These are phyloP conservation scores for Podochytrium sp. DNA, from an alignment of 192 early-diverging fungal genomes.

Conservation along the genomic window DNA sequence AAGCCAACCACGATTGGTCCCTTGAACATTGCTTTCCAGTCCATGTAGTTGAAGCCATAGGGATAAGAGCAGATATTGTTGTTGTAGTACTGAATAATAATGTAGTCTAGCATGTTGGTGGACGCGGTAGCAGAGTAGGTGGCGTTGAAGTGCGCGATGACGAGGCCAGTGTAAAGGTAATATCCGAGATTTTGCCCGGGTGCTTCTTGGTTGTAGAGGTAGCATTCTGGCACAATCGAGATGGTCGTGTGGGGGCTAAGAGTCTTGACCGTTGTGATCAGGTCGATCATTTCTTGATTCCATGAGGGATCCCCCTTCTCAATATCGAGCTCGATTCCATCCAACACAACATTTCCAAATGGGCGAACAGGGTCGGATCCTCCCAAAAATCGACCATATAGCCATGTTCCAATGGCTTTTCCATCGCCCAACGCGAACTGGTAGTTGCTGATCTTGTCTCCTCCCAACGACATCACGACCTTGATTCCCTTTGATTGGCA, in stretches of 20 bases:
- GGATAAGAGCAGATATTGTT: constrained; percentile 19
- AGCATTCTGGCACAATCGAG: constrained; percentile 18
- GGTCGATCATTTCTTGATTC: background rate
- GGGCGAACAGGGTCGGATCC: background rate
- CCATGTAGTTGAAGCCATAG: constrained; percentile 13
- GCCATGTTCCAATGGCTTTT: background rate
- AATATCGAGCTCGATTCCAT: constrained; percentile 27
- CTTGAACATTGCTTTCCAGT: background rate
- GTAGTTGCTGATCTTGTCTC: constrained; percentile 1
- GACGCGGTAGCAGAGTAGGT: too few species aligned
- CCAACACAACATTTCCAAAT: constrained; percentile 8
- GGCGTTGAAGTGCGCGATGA: background rate
- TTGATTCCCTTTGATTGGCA: constrained; percentile 21
- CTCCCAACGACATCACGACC: constrained; percentile 18
- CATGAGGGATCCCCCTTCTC: constrained; percentile 1
- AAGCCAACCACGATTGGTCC: constrained; percentile 2
- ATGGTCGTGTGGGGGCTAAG: background rate
- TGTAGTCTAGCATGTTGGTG: constrained; percentile 5
- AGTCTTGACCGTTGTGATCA: background rate
- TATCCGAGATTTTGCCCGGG: background rate
- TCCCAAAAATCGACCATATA: constrained; percentile 11
- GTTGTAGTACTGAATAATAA: constrained; percentile 32
- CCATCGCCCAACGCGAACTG: constrained; percentile 11
- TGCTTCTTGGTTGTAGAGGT: background rate
- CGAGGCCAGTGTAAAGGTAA: constrained; percentile 12